These are phyloP conservation scores for Neonectria punicea DNA, from an alignment of 2,329 filamentous ascomycete species.

Conservation along the genomic window DNA sequence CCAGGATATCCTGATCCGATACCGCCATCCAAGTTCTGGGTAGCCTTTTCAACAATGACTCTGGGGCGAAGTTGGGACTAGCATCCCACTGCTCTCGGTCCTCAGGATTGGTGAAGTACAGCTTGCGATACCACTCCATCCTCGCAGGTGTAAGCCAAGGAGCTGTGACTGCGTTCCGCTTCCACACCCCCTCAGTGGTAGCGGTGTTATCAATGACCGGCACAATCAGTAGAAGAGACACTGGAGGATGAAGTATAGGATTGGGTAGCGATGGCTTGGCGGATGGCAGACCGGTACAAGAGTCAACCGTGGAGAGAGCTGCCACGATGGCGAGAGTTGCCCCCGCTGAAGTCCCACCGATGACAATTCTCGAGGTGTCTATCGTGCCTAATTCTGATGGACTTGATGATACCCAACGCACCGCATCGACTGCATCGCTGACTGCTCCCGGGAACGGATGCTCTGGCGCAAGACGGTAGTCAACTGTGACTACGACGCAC, in stretches of 20 bases:
- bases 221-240: constrained; percentile 29
- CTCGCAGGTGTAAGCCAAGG: constrained; percentile 44
- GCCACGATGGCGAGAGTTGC: constrained; percentile 23
- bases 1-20: constrained; percentile 43
- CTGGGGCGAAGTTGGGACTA: constrained; percentile 38
- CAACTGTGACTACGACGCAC: constrained; percentile 41
- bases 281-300: background rate
- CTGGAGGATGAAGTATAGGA: background rate
- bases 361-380: constrained; percentile 31
- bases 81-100: constrained; percentile 38
- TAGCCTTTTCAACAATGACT: constrained; percentile 26
- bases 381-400: constrained; percentile 29
- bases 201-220: constrained; percentile 46
- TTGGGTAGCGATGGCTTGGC: constrained; percentile 8
- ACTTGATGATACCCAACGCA: constrained; percentile 36
- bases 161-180: constrained; percentile 25
- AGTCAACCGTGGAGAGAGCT: constrained; percentile 1
- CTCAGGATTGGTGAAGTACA: constrained; percentile 38
- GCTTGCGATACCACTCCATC: constrained; percentile 46
- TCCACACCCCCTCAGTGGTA: constrained; percentile 20
- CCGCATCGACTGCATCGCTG: constrained; percentile 40
- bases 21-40: constrained; percentile 42
- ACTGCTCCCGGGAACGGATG: constrained; percentile 44
- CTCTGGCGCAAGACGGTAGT: constrained; percentile 47
- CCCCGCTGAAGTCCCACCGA: constrained; percentile 43